These are phyloP conservation scores for Aspergillus jensenii DNA, from an alignment of 2,329 filamentous ascomycete species.

Conservation along the genomic window DNA sequence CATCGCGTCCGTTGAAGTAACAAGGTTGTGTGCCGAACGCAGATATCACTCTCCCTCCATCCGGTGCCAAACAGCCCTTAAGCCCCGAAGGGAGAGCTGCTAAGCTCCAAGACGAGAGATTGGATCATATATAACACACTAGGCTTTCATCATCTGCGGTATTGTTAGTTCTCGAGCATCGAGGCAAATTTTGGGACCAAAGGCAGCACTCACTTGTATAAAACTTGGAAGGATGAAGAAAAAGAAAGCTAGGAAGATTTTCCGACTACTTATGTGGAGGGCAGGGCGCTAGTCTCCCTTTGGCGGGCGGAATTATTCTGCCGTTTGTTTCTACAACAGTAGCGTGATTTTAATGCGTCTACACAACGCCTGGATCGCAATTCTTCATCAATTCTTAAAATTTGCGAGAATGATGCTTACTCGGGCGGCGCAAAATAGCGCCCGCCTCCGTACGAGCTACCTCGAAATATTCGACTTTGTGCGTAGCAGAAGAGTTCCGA, in stretches of 20 bases:
- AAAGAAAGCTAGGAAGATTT: constrained; percentile 39
- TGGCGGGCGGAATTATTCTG: constrained; percentile 21
- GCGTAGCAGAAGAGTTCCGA: constrained; percentile 21
- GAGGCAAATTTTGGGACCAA: constrained; percentile 22
- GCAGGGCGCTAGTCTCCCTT: constrained; percentile 23
- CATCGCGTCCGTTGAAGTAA: constrained; percentile 91
- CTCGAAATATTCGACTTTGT: constrained; percentile 40
- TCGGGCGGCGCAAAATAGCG: constrained; percentile 23
- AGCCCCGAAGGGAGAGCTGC: constrained; percentile 79
- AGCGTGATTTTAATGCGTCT: neutral
- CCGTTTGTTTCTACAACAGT: constrained; percentile 2
- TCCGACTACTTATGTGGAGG: constrained; percentile 4
- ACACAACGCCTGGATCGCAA: neutral
- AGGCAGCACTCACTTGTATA: constrained; percentile 73
- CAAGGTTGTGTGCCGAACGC: constrained; percentile 99
- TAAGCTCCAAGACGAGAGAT: constrained; percentile 63
- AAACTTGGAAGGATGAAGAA: constrained; percentile 98
- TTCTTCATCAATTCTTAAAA: neutral
- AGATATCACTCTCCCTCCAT: constrained; percentile 82
- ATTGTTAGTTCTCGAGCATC: constrained; percentile 13
- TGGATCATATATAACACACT: constrained; percentile 88
- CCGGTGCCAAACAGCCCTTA: constrained; percentile 74
- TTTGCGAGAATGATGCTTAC: constrained; percentile 22
- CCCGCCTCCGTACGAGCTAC: constrained; percentile 34
- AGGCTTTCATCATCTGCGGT: constrained; percentile 97